phyloP scores from a whole-genome alignment of 2,329 filamentous ascomycete genomes.

The Zasmidium cellare region DNA sequence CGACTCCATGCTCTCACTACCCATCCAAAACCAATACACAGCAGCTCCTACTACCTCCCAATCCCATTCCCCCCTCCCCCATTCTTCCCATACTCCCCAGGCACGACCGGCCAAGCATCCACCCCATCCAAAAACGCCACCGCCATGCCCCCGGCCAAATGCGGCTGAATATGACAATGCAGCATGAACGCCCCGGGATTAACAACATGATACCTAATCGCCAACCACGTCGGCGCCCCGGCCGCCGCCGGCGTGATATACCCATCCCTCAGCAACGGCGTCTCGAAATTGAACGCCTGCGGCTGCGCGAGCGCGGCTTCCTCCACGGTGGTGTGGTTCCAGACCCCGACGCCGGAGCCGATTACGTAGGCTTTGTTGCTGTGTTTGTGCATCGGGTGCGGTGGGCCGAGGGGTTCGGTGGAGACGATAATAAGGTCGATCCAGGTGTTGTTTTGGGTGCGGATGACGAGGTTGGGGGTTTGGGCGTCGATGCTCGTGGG shows the following conservation, averaged over 20 bases:
- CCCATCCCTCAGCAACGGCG: conserved; percentile 56
- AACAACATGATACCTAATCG: conserved; percentile 46
- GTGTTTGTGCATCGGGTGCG: conserved; percentile 66
- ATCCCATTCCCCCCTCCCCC: neutral
- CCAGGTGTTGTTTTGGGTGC: conserved; percentile 36
- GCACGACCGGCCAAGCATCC: conserved; percentile 36
- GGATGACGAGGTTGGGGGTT: conserved; percentile 15
- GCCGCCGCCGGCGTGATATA: conserved; percentile 26
- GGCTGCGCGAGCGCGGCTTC: conserved; percentile 25
- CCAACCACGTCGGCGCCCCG: conserved; percentile 39
- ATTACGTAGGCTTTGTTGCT: conserved; percentile 61
- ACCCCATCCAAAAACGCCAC: conserved; percentile 51
- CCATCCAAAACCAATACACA: too few species aligned
- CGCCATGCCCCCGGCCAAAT: conserved; percentile 51
- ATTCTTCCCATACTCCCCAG: neutral
- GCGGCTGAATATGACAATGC: conserved; percentile 53
- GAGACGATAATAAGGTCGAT: conserved; percentile 35
- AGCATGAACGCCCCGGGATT: conserved; percentile 51
- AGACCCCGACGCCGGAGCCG: conserved; percentile 50
- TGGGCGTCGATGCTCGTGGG: conserved; percentile 2
- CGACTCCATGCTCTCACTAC: too few species aligned
- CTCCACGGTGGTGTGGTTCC: conserved; percentile 44
- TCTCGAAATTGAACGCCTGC: conserved; percentile 57
- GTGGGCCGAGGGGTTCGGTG: conserved; percentile 14
- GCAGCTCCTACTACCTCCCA: neutral